Conservation (phyloP, 2,329 filamentous ascomycete species). For the Pseudogymnoascus sp. region DNA sequence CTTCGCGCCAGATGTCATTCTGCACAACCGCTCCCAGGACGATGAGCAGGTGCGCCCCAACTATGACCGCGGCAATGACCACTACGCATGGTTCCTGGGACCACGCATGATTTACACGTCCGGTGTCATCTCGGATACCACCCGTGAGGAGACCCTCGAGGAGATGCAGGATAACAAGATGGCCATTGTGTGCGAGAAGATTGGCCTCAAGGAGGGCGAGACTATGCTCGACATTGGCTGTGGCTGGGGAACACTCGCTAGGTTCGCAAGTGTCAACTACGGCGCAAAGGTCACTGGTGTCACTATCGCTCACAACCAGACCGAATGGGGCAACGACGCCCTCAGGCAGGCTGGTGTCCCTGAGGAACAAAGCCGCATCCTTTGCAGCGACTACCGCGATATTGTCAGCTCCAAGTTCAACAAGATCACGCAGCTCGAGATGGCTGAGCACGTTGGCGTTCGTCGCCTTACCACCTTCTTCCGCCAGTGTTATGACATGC, state of each 20-base stretch:
- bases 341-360: conserved; percentile 53
- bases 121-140: conserved; percentile 27
- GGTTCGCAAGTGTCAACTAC: conserved; percentile 65
- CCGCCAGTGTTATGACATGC: conserved; percentile 60
- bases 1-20: conserved; percentile 24
- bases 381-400: conserved; percentile 67
- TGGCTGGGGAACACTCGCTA: conserved; percentile 62
- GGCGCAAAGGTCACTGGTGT: conserved; percentile 68
- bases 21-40: conserved; percentile 27
- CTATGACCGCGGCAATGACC: conserved; percentile 30
- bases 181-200: conserved; percentile 60
- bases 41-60: conserved; percentile 29
- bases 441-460: conserved; percentile 68
- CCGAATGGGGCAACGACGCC: conserved; percentile 62
- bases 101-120: conserved; percentile 31
- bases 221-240: conserved; percentile 60
- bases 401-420: conserved; percentile 54
- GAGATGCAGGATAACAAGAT: conserved; percentile 45
- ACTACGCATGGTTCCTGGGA: conserved; percentile 30
- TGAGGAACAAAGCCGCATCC: conserved; percentile 55
- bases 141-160: conserved; percentile 28
- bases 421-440: conserved; percentile 66
- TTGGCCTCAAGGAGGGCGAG: conserved; percentile 53
- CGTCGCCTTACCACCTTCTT: conserved; percentile 57
- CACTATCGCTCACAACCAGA: conserved; percentile 64